phyloP scores from a whole-genome alignment of 78 protist genomes.

The Chrysochromulina tobinii region DNA sequence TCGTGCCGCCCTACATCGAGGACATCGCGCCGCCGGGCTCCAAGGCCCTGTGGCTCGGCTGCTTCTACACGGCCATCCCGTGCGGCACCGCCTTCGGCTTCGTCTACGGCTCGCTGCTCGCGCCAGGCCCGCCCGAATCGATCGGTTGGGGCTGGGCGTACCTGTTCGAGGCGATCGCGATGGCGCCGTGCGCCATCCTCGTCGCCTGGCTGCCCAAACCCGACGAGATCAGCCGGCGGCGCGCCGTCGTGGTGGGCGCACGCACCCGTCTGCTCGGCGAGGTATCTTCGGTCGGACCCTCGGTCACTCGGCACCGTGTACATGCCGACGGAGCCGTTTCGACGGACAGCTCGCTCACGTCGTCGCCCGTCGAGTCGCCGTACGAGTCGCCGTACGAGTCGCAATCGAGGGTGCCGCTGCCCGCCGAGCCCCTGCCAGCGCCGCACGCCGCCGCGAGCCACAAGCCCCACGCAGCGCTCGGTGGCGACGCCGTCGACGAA shows the following conservation, averaged over 20 bases:
- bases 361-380: too few species aligned
- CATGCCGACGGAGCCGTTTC: too few species aligned
- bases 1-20: constrained; percentile 31
- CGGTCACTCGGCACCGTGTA: too few species aligned
- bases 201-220: neutral
- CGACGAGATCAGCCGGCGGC: neutral
- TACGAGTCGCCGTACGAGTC: too few species aligned
- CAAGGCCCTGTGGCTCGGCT: neutral
- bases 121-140: neutral
- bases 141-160: neutral
- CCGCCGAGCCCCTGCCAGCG: neutral
- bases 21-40: neutral
- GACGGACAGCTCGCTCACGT: too few species aligned
- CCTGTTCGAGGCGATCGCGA: neutral
- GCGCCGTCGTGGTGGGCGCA: too few species aligned
- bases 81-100: neutral
- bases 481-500: neutral
- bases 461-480: neutral
- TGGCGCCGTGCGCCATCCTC: neutral
- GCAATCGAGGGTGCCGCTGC: neutral
- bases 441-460: too few species aligned
- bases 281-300: too few species aligned
- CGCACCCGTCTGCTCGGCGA: too few species aligned
- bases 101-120: neutral
- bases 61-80: constrained; percentile 22